Conservation (phyloP, 139 green algal species). For the Micractinium sp. region DNA sequence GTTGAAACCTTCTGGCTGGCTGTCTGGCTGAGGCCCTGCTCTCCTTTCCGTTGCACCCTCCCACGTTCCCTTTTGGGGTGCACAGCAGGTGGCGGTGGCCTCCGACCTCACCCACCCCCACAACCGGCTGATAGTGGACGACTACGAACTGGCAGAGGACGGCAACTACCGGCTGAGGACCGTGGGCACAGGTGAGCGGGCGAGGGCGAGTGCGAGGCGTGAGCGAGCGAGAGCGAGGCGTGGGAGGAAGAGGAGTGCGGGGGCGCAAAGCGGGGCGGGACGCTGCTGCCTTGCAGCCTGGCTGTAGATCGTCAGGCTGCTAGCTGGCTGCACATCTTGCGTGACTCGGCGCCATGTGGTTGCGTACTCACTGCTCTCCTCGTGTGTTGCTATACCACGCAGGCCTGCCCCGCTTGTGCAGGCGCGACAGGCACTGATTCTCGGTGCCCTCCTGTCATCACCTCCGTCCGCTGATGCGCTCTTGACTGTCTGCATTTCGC, state of each 20-base stretch:
- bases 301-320: background rate
- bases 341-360: too few species aligned
- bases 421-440: too few species aligned
- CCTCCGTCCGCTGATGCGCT: background rate
- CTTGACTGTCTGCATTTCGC: background rate
- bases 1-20: too few species aligned
- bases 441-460: background rate
- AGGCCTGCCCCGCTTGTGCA: too few species aligned
- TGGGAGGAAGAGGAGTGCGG: too few species aligned
- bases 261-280: too few species aligned
- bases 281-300: background rate
- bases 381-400: too few species aligned
- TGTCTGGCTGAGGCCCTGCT: background rate
- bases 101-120: conserved; percentile 39
- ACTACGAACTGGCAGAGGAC: conserved; percentile 57
- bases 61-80: background rate
- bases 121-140: conserved; percentile 74
- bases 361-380: too few species aligned
- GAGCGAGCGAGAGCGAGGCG: too few species aligned
- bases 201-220: background rate
- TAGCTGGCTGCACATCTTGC: too few species aligned
- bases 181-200: conserved; percentile 31
- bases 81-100: conserved; percentile 56
- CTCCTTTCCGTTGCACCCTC: background rate
- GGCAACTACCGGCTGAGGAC: conserved; percentile 43